Conservation (phyloP, 2,329 filamentous ascomycete species). For the Sporothrix protearum region DNA sequence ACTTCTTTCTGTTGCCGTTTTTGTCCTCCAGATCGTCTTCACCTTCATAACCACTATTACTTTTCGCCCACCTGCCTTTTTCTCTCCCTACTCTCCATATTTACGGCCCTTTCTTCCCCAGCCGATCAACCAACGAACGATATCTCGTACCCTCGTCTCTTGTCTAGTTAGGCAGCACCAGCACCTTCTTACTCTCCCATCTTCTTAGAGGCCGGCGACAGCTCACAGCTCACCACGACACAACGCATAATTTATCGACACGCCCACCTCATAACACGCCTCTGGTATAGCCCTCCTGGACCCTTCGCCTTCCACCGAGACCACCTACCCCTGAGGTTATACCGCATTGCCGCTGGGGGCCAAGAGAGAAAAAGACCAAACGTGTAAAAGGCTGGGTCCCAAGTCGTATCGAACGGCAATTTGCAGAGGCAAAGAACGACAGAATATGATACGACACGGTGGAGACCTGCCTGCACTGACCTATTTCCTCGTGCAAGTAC, state of each 20-base stretch:
- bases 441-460: slow-evolving; percentile 5
- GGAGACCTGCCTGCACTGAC: slow-evolving; percentile 12
- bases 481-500: neutral
- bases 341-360: slow-evolving; percentile 12
- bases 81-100: neutral
- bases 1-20: slow-evolving; percentile 1
- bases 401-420: slow-evolving; percentile 15
- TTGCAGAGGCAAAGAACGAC: slow-evolving; percentile 6
- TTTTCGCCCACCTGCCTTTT: neutral
- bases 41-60: neutral
- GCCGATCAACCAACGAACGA: neutral
- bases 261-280: slow-evolving; percentile 7
- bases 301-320: neutral
- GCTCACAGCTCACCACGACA: slow-evolving; percentile 10
- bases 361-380: neutral
- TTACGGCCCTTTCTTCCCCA: neutral
- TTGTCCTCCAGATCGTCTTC: neutral
- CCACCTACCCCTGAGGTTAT: slow-evolving; percentile 3
- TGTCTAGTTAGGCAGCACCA: neutral
- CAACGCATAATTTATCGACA: slow-evolving; percentile 5
- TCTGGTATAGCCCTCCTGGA: slow-evolving; percentile 12
- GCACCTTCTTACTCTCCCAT: neutral
- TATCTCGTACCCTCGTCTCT: neutral
- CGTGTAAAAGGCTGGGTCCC: neutral
- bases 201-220: neutral